A percentile compares a stretch with the other conserved stretches of the same genome.
Conservation (phyloP, 2,329 filamentous ascomycete genomes). For the Fusarium anguioides region DNA sequence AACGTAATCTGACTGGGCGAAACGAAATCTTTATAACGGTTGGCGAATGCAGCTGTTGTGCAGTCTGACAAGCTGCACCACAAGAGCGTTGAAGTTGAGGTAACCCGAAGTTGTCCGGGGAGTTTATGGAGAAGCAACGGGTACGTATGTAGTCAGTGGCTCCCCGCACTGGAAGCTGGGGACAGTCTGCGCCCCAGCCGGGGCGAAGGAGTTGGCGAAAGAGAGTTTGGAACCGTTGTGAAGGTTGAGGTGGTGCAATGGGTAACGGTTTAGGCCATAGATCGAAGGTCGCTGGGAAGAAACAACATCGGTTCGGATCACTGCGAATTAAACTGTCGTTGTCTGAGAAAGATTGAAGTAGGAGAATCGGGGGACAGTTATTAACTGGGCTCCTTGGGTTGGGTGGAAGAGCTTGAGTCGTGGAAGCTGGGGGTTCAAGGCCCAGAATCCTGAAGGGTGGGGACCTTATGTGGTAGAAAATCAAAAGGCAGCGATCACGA, state of each 20-base stretch:
- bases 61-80: conserved; percentile 26
- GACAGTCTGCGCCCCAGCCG: conserved; percentile 38
- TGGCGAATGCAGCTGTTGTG: conserved; percentile 20
- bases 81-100: conserved; percentile 32
- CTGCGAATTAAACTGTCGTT: conserved; percentile 10
- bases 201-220: conserved; percentile 24
- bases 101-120: conserved; percentile 36
- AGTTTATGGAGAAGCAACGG: conserved; percentile 41
- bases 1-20: conserved; percentile 18
- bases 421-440: conserved; percentile 46
- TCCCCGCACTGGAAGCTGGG: conserved; percentile 44
- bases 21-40: conserved; percentile 27
- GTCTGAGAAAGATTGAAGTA: conserved; percentile 30
- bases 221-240: conserved; percentile 23
- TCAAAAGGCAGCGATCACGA: conserved; percentile 41
- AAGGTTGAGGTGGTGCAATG: conserved; percentile 10
- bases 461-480: conserved; percentile 31
- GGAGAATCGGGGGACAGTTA: conserved; percentile 32
- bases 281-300: conserved; percentile 7
- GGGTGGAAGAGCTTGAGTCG: conserved; percentile 39
- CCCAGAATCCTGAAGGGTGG: conserved; percentile 36
- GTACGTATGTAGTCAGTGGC: conserved; percentile 41
- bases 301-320: conserved; percentile 8
- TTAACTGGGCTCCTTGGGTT: conserved; percentile 29
- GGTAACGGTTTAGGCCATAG: conserved; percentile 1